A percentile compares a stretch with the other conserved stretches of the same genome.
phyloP scores from a whole-genome alignment of 306 rosid genomes.

The Vigna unguiculata region DNA sequence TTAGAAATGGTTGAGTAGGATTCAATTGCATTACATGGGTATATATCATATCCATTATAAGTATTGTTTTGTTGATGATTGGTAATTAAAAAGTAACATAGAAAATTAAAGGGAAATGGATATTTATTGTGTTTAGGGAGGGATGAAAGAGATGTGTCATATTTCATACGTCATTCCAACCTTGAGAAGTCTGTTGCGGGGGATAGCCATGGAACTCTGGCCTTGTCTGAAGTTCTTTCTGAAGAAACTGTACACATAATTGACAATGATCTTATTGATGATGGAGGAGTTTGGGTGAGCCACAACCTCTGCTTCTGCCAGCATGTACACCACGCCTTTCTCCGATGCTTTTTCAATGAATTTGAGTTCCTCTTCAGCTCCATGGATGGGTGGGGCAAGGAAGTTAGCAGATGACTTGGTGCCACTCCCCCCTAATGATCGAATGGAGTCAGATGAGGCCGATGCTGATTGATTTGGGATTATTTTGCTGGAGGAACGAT shows the following conservation, averaged over 20 bases:
- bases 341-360: conserved; percentile 66
- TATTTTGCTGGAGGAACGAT: no score
- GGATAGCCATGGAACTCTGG: conserved; percentile 58
- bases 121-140: not conserved
- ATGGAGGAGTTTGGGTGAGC: conserved; percentile 69
- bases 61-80: no score
- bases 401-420: conserved; percentile 36
- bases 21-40: no score
- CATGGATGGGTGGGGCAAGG: conserved; percentile 39
- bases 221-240: conserved; percentile 77
- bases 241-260: conserved; percentile 67
- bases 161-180: conserved; percentile 65
- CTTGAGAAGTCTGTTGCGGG: conserved; percentile 66
- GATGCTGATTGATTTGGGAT: conserved; percentile 21
- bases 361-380: conserved; percentile 60
- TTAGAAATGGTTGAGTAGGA: no score
- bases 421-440: not conserved
- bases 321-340: conserved; percentile 72
- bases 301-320: conserved; percentile 77
- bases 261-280: conserved; percentile 68
- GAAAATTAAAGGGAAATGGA: no score
- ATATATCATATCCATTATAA: no score
- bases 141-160: not conserved
- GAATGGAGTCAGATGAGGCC: conserved; percentile 41
- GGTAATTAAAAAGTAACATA: no score